Base-by-base conservation (phyloP, 768 basidiomycete genomes). In the Leccinum boreale region DNA sequence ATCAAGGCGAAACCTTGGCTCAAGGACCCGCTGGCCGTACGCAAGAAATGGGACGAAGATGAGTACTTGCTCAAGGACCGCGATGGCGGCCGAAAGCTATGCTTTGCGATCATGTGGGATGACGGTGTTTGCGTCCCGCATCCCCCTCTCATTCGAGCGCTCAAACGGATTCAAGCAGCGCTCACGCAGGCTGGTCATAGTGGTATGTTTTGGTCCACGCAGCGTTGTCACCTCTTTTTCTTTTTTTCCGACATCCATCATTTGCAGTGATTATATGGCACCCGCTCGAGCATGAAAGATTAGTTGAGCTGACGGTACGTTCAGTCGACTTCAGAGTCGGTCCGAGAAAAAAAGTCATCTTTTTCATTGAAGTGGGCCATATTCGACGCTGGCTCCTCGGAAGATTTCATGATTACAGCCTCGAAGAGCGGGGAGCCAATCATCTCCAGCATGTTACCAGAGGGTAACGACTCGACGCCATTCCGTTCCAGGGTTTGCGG, bases 221-320 rank as follows among this genome's bases (percentile, higher is more conserved):
- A 17, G 14, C 24, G 54, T 10, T 9, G 1, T 26, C 9, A 4
- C 2, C 3, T 15, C 11, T 39, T 11, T 50, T 55, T 46, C 3
- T 12, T 14, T 36, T 50, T 55, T 29, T 50, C 15, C 51, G 7
- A 42, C 9, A 19, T n/a, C 9, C 45, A 10, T 44, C 36, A 9
- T 11, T 23, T 52, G 21, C 55, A 89, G 90, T 91, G n/a, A 78
- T 92, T 52, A 82, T 88, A 52, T 92, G 89, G 89, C 70, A 77
- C 39, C 82, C 85, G 0, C 66, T 77, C 46, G 78, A 84, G 31
- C 85, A 87, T 61, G 55, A 58, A 9, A 79, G 81, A 54, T 74
- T 89, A 2, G 67, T 66, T 49, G 60, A 73, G 1, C 67, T 68
- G 12, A 62, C 76, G 21, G 85, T 85, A 64, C 59, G 80, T 33